Evolutionary conservation across 345 rosid species (phyloP).

Genomic region (Pseudoturritis turrita): DNA sequence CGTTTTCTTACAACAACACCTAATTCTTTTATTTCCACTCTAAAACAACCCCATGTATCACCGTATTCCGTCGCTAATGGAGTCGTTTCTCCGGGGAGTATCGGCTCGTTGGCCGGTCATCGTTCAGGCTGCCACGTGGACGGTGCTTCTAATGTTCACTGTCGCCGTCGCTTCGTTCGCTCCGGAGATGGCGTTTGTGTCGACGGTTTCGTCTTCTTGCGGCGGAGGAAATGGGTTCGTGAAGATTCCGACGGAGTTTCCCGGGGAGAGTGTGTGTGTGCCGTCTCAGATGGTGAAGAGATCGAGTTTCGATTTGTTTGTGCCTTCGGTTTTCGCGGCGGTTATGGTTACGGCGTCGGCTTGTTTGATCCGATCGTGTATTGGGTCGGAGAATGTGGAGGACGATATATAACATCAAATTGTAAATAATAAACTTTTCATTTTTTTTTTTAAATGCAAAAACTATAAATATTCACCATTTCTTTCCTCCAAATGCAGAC

Average conservation of each 20-base stretch:
- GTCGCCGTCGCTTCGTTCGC: constrained; percentile 30
- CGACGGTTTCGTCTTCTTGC: constrained; percentile 26
- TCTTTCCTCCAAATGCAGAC: not conserved
- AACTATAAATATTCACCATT: not conserved
- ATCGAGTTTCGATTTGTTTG: constrained; percentile 13
- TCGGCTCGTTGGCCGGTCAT: constrained; percentile 23
- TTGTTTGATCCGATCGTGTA: constrained; percentile 32
- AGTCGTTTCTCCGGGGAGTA: constrained; percentile 17
- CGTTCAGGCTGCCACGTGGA: constrained; percentile 25
- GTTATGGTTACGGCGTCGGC: constrained; percentile 32
- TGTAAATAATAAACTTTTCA: not conserved
- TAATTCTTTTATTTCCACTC: not conserved
- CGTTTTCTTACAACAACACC: not conserved
- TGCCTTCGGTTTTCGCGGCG: constrained; percentile 28
- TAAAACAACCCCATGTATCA: not conserved
- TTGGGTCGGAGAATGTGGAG: not conserved
- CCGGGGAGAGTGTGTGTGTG: constrained; percentile 24
- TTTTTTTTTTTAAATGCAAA: too few species aligned
- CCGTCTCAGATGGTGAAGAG: constrained; percentile 27
- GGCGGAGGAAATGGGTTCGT: constrained; percentile 22
- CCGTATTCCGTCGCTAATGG: constrained; percentile 21
- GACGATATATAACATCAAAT: not conserved
- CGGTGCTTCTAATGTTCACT: constrained; percentile 24
- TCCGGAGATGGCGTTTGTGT: constrained; percentile 27
- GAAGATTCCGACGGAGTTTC: constrained; percentile 27